Evolutionary conservation across 164 flowering plant species (phyloP).

Genomic region (Berberis thunbergii): DNA sequence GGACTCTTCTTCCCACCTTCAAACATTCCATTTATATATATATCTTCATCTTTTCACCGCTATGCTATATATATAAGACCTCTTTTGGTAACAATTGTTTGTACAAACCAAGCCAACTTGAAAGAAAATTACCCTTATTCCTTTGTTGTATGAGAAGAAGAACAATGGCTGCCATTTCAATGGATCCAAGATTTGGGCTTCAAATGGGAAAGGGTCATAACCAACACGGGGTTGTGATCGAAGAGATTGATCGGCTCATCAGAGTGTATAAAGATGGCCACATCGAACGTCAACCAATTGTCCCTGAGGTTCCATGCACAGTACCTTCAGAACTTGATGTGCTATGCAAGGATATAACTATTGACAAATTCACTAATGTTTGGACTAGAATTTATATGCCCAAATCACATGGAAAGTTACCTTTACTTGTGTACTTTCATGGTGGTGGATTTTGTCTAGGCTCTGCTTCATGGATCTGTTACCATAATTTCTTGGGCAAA

Average conservation of each 20-base stretch:
- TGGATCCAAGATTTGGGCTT: slow-evolving; percentile 22
- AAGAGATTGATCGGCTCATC: slow-evolving; percentile 45
- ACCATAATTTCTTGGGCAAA: slow-evolving; percentile 39
- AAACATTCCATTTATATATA: no score
- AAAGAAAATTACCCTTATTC: no score
- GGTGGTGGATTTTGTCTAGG: slow-evolving; percentile 66
- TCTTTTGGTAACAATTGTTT: no score
- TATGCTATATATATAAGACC: no score
- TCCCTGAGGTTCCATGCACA: slow-evolving; percentile 25
- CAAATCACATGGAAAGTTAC: slow-evolving; percentile 18
- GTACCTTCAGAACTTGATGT: slow-evolving; percentile 28
- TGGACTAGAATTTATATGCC: slow-evolving; percentile 51
- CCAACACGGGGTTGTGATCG: slow-evolving; percentile 23
- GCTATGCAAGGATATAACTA: slow-evolving; percentile 31
- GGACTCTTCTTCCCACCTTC: no score
- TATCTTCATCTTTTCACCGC: no score
- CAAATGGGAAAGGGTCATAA: slow-evolving; percentile 9
- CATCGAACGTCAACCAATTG: slow-evolving; percentile 43
- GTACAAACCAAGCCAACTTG: no score
- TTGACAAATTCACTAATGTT: slow-evolving; percentile 29
- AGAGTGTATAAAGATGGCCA: slow-evolving; percentile 48
- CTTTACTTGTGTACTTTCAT: slow-evolving; percentile 48
- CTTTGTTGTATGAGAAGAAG: slow-evolving; percentile 12
- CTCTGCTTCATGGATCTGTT: slow-evolving; percentile 53
- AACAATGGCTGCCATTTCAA: slow-evolving; percentile 30